Base-by-base conservation (phyloP, 176 grass and related monocot genomes). In the Avena insularis region DNA sequence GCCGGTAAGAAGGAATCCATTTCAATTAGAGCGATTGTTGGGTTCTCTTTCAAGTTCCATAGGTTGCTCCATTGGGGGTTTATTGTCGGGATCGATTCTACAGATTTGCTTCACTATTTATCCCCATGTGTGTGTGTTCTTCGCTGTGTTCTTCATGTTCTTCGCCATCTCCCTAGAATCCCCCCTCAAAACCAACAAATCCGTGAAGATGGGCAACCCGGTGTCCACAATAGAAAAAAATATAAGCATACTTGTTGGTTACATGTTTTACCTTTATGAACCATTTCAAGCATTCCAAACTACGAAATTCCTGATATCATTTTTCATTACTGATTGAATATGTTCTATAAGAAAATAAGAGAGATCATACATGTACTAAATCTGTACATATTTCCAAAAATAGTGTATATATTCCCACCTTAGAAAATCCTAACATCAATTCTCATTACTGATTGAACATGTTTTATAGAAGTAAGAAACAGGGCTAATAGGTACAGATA, bases 321-420 rank as follows among this genome's bases (percentile, higher is more conserved):
- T 70, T 78, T 88, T 50, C 23, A 89, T 2, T 36, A 55, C 56
- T 74, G 27, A 43, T 51, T 33, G 11, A 79, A 27, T n/a, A 19
- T 56, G 11, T 74, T 66, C 3, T 21, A 48, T 23, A 9, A 61
- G 6, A 56, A 77, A 77, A 15, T 54, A 53, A 76, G 27, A 82
- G 49, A 50, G 9, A 54, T 31, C 4, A 15, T 27, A 76, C 23
- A 75, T 51, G 62, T 33, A 53, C 13, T 53, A 29, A 75, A 49
- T 29, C 9, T 21, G 25, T 49, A 75, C 14, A 76, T 31, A 54
- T 2, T 76, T 76, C 23, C 48, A 76, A 0, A 76, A 75, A 51
- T 75, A 75, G 11, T 50, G 46, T 29, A 76, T 53, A 72, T 54
- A 72, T 54, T 64, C 21, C 21, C 8, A 68, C 57, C 40, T 64